These are phyloP conservation scores for Colletotrichum sp. DNA, from an alignment of 2,329 filamentous ascomycete genomes.

Conservation along the genomic window DNA sequence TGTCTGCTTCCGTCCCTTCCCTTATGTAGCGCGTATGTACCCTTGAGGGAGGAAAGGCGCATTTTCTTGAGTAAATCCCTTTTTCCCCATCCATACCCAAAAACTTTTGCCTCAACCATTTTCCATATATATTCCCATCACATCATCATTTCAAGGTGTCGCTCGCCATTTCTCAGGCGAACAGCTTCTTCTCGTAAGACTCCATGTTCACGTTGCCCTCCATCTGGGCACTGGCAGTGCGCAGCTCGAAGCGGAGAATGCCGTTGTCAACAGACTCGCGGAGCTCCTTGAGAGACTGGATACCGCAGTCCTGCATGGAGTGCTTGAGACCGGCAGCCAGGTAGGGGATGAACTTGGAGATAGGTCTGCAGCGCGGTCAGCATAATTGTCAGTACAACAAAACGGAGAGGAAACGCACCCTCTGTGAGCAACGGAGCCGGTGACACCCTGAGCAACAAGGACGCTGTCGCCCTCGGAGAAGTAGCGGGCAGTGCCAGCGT, in stretches of 20 bases:
- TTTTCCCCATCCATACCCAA: neutral
- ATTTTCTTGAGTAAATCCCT: neutral
- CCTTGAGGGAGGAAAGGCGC: neutral
- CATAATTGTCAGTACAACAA: neutral
- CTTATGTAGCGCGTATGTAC: neutral
- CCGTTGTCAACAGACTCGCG: slow-evolving; percentile 77
- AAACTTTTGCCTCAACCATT: neutral
- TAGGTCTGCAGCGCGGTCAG: slow-evolving; percentile 60
- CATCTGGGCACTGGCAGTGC: slow-evolving; percentile 91
- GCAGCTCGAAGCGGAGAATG: slow-evolving; percentile 87
- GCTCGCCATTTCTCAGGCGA: slow-evolving; percentile 64
- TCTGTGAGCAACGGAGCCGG: slow-evolving; percentile 81
- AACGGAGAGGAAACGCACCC: slow-evolving; percentile 49
- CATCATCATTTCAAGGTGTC: neutral
- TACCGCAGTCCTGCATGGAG: slow-evolving; percentile 93
- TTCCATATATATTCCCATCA: neutral
- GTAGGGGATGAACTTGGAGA: slow-evolving; percentile 96
- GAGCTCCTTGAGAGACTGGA: slow-evolving; percentile 78
- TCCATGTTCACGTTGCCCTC: slow-evolving; percentile 99
- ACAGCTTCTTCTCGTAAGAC: slow-evolving; percentile 99
- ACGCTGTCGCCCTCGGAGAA: slow-evolving; percentile 97
- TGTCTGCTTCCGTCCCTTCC: neutral
- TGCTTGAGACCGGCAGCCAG: slow-evolving; percentile 95
- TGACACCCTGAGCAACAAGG: slow-evolving; percentile 95
- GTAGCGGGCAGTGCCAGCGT: slow-evolving; percentile 96